Conservation (phyloP, 768 basidiomycete species). For the Collybiopsis luxurians region DNA sequence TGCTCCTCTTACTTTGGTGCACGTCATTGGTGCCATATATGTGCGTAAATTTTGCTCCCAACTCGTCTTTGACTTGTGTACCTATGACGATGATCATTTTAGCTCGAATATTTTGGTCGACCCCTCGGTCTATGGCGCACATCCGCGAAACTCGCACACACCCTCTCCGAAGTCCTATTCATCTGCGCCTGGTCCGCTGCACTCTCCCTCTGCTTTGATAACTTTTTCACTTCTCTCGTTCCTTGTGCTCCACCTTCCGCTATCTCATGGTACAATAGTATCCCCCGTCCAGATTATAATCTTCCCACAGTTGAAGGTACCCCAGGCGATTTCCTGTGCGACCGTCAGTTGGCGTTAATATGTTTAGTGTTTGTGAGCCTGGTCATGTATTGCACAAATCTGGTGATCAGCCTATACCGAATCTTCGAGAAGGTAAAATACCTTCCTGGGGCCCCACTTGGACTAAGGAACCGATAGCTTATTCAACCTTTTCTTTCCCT, state of each 20-base stretch:
- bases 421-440: conserved; percentile 91
- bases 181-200: conserved; percentile 94
- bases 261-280: conserved; percentile 72
- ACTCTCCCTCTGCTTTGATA: conserved; percentile 85
- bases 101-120: conserved; percentile 92
- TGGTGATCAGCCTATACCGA: conserved; percentile 80
- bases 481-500: neutral
- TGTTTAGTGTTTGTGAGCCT: conserved; percentile 76
- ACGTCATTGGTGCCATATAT: conserved; percentile 85
- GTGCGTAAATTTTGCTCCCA: conserved; percentile 40
- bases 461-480: neutral
- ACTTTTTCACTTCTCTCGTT: conserved; percentile 84
- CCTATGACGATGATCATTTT: conserved; percentile 14
- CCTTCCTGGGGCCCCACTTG: conserved; percentile 31
- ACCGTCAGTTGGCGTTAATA: conserved; percentile 74
- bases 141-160: conserved; percentile 82
- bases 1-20: conserved; percentile 75
- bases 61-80: neutral
- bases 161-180: conserved; percentile 83
- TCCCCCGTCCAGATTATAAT: conserved; percentile 50
- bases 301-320: conserved; percentile 41
- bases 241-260: conserved; percentile 63
- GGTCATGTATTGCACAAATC: conserved; percentile 78
- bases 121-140: conserved; percentile 93
- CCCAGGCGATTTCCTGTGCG: conserved; percentile 62